Conservation (phyloP, 2,329 filamentous ascomycete species). For the Fusarium albosuccineum region DNA sequence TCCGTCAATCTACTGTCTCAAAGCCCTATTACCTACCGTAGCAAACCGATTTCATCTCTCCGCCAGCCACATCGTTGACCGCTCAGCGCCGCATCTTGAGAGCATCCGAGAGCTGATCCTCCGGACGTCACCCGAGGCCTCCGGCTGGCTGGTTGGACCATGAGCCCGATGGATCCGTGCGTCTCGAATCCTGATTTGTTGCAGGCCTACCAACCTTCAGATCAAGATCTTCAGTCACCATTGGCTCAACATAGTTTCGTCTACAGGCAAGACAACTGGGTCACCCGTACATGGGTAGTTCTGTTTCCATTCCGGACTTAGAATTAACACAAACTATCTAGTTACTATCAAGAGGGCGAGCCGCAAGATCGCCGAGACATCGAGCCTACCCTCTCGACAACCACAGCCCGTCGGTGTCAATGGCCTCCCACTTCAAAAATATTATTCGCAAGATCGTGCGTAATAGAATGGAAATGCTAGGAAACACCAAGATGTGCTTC, state of each 20-base stretch:
- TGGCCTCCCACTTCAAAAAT: background rate
- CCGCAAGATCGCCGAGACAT: conserved; percentile 1
- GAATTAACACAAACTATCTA: background rate
- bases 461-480: conserved; percentile 11
- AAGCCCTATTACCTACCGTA: background rate
- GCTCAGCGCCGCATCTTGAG: background rate
- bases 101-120: background rate
- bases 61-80: conserved; percentile 1
- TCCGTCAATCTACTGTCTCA: conserved; percentile 6
- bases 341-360: background rate
- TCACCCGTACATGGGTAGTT: no score
- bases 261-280: no score
- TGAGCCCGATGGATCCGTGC: background rate
- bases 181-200: background rate
- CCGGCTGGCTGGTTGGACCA: background rate
- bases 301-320: no score
- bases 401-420: background rate
- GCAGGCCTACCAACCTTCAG: background rate
- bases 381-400: conserved; percentile 2
- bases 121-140: background rate
- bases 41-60: conserved; percentile 3
- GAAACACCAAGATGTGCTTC: conserved; percentile 19
- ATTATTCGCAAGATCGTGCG: background rate
- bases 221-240: no score
- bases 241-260: no score